Evolutionary conservation across 2,329 filamentous ascomycete species (phyloP), one percentile per base, ranked within the genome.

Genomic region (Aureobasidium sp.): DNA sequence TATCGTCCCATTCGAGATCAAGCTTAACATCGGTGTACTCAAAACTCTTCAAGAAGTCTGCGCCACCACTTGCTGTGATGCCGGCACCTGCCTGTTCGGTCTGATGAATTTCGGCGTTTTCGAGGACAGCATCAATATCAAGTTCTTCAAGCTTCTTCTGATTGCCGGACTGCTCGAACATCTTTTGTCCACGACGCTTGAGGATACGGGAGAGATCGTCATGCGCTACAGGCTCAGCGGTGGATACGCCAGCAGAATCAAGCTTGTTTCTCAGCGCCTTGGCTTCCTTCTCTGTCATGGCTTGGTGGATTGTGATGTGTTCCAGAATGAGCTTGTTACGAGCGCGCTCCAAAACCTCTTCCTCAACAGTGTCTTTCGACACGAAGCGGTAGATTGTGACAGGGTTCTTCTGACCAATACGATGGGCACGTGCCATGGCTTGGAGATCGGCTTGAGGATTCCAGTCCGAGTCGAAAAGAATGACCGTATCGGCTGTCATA

Each of bases 401-500:
- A 7, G 94, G 93, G 66, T 87, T 91, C 73, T 94, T 96, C 73
- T 99, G 94, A 2, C 94, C 94, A 67, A 99, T 99, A 74, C 94
- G 89, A 76, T 99, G 95, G 63, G 95, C 95, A 75, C 94, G 88
- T 63, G 94, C 94, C 94, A 99, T 99, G 44, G 94, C 94, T 74
- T 99, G 94, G 67, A 99, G 79, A 79, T 99, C 95, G 7, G 94
- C 94, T 74, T 99, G 94, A 20, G 94, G 95, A 68, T 99, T 99
- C 94, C 95, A 99, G 71, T 97, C 92, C 0, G 94, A 97, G 74
- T 99, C 95, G 70, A 97, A 99, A 48, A 99, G 88, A 69, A 99
- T 87, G 67, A 99, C 94, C 0, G 94, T 99, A 71, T 99, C 95
- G 8, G 94, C 94, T 27, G 94, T 97, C 91, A 97, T 99, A 60